A percentile compares a stretch with the other conserved stretches of the same genome.
phyloP scores from a whole-genome alignment of 2,329 filamentous ascomycete species.

The Trichoderma sp. region DNA sequence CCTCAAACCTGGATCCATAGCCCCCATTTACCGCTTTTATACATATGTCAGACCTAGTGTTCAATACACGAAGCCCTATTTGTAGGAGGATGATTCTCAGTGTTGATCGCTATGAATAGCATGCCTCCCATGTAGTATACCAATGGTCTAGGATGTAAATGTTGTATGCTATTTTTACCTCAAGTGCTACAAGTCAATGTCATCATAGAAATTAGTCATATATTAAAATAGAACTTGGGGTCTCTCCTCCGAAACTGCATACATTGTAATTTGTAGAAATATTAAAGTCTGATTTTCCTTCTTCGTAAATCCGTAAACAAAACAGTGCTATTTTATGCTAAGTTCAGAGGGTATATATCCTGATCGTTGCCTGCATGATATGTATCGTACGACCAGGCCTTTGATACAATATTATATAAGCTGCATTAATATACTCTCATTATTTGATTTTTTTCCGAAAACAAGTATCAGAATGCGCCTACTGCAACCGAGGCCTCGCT shows the following conservation, averaged over 20 bases:
- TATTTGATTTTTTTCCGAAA: not conserved
- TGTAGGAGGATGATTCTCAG: not conserved
- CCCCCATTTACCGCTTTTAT: no score
- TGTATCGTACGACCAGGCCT: not conserved
- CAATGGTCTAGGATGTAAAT: not conserved
- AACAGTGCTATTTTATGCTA: no score
- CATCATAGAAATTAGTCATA: not conserved
- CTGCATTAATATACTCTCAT: not conserved
- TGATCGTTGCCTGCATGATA: not conserved
- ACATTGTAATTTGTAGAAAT: not conserved
- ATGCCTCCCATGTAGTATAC: not conserved
- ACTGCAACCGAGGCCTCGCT: not conserved
- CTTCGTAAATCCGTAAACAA: not conserved
- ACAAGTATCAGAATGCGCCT: not conserved
- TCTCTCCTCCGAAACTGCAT: not conserved
- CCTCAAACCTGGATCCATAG: not conserved
- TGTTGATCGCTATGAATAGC: not conserved
- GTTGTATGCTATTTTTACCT: not conserved
- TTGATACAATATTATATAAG: not conserved
- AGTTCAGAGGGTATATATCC: not conserved
- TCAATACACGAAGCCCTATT: not conserved
- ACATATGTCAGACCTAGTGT: no score
- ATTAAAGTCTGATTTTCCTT: not conserved
- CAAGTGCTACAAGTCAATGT: not conserved
- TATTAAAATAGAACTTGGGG: not conserved